Percentiles rank a stretch among this genome's conserved stretches.
phyloP scores from a whole-genome alignment of 2,329 filamentous ascomycete genomes.

The Juglanconis juglandina region DNA sequence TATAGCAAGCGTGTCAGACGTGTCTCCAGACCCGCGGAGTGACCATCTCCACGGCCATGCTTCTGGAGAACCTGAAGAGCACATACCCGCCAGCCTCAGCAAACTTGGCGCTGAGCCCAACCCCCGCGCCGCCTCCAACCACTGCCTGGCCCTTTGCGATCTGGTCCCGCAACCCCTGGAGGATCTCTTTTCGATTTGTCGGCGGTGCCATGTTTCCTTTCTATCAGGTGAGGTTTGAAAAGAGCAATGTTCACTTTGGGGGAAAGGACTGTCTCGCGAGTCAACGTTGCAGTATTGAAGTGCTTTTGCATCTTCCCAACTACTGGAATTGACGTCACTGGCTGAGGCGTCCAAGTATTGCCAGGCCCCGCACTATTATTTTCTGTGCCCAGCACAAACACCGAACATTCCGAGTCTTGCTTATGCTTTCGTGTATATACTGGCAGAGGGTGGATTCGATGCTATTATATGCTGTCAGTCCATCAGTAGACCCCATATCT shows the following conservation, averaged over 20 bases:
- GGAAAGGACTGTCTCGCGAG: background rate
- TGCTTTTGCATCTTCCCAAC: background rate
- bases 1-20: background rate
- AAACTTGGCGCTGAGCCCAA: slow-evolving; percentile 68
- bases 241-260: background rate
- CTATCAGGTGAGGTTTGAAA: background rate
- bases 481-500: background rate
- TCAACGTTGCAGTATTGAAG: background rate
- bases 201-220: slow-evolving; percentile 50
- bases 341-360: background rate
- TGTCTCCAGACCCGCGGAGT: background rate
- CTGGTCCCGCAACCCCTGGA: slow-evolving; percentile 50
- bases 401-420: background rate
- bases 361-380: slow-evolving; percentile 9
- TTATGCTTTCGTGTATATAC: background rate
- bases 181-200: slow-evolving; percentile 52
- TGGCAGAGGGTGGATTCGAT: background rate
- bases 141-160: slow-evolving; percentile 56
- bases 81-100: slow-evolving; percentile 58
- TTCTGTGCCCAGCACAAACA: background rate
- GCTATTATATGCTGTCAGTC: background rate
- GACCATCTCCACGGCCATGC: background rate
- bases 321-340: slow-evolving; percentile 3
- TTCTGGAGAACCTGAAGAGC: background rate
- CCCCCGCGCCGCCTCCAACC: slow-evolving; percentile 67